Percentiles rank a stretch among this genome's conserved stretches.
Evolutionary conservation across 2,329 filamentous ascomycete genomes (phyloP).

Genomic region (Colletotrichum sp.): DNA sequence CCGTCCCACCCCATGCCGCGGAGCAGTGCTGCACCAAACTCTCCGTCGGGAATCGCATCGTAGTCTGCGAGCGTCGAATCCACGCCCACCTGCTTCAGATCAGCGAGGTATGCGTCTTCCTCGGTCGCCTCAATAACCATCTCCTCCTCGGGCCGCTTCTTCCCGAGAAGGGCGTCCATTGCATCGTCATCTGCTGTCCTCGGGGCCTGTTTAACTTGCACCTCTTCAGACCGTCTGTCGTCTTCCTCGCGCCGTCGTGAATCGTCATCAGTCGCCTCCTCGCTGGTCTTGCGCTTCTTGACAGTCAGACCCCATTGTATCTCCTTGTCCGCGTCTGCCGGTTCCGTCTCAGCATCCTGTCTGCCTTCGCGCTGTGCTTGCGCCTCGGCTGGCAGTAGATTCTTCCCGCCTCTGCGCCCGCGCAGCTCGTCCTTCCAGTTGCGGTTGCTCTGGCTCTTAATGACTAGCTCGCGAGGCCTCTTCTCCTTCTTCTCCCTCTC

Average conservation of each 20-base stretch:
- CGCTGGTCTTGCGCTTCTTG: slow-evolving; percentile 54
- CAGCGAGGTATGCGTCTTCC: slow-evolving; percentile 70
- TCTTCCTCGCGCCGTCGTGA: background rate
- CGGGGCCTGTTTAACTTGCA: background rate
- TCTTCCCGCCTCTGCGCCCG: slow-evolving; percentile 51
- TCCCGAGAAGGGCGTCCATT: slow-evolving; percentile 68
- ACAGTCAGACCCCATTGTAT: slow-evolving; percentile 61
- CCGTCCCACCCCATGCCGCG: slow-evolving; percentile 96
- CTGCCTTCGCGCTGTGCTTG: slow-evolving; percentile 45
- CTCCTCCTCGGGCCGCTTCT: slow-evolving; percentile 46
- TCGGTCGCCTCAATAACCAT: slow-evolving; percentile 64
- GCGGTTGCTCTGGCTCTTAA: slow-evolving; percentile 61
- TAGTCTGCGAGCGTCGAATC: slow-evolving; percentile 83
- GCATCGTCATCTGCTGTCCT: slow-evolving; percentile 52
- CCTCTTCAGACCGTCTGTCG: background rate
- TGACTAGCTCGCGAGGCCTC: slow-evolving; percentile 51
- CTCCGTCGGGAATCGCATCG: slow-evolving; percentile 86
- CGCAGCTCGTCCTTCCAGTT: slow-evolving; percentile 65
- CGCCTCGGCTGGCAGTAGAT: slow-evolving; percentile 60
- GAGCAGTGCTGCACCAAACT: slow-evolving; percentile 89
- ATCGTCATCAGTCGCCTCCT: slow-evolving; percentile 47
- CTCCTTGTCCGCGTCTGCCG: slow-evolving; percentile 52
- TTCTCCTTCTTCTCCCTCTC: slow-evolving; percentile 41
- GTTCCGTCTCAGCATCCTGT: slow-evolving; percentile 31
- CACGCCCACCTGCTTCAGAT: slow-evolving; percentile 75